Evolutionary conservation across 306 rosid genomes (phyloP).

Genomic region (Trifolium pratense): DNA sequence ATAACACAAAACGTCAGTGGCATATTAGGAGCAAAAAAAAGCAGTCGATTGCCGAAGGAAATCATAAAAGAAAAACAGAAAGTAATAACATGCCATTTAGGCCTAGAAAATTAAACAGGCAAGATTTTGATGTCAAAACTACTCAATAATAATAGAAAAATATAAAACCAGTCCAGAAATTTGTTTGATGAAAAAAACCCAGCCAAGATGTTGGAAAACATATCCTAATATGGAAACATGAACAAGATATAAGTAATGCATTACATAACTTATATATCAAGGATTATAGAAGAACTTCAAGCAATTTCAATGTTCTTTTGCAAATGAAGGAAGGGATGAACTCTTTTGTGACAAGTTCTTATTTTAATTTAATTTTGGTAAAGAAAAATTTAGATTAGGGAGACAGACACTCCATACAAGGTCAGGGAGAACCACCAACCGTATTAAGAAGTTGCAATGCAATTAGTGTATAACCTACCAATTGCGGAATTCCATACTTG

Average conservation of each 20-base stretch:
- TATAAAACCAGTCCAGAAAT: not conserved
- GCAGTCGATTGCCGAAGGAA: constrained; percentile 10
- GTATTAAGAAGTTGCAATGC: too few relatives aligned
- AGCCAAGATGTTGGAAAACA: not conserved
- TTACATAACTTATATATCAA: not conserved
- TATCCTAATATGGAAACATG: not conserved
- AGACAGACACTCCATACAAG: too few relatives aligned
- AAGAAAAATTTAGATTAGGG: too few relatives aligned
- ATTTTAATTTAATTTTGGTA: too few relatives aligned
- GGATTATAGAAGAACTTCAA: not conserved
- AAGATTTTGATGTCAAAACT: constrained; percentile 12
- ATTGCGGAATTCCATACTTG: too few relatives aligned
- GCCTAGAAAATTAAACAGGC: constrained; percentile 6
- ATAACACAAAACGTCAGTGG: constrained; percentile 10
- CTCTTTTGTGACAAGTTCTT: not conserved
- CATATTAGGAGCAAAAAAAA: constrained; percentile 22
- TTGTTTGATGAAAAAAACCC: not conserved
- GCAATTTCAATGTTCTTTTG: not conserved
- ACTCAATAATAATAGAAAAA: constrained; percentile 6
- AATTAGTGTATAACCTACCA: too few relatives aligned
- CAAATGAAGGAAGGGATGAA: not conserved
- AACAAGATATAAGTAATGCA: constrained; percentile 12
- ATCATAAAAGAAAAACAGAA: constrained; percentile 16
- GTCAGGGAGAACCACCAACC: too few relatives aligned
- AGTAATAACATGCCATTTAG: not conserved